phyloP scores from a whole-genome alignment of 1,139 yeast genomes.

The Taphrina wiesneri region DNA sequence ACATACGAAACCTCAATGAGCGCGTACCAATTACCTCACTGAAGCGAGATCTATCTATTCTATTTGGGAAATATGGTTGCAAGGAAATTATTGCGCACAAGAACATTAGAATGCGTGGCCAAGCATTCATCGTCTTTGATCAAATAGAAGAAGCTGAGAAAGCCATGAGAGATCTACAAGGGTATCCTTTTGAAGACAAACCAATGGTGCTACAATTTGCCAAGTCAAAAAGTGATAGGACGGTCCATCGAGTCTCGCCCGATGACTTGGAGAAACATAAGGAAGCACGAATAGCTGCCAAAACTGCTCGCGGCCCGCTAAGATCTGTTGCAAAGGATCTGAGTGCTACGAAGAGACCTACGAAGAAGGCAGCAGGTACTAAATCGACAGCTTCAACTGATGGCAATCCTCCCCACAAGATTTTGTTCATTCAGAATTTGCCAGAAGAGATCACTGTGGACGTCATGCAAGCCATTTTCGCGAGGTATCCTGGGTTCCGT shows the following conservation, averaged over 20 bases:
- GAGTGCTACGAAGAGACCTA: slow-evolving; percentile 40
- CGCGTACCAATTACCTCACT: slow-evolving; percentile 59
- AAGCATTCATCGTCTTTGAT: slow-evolving; percentile 75
- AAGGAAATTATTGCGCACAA: slow-evolving; percentile 61
- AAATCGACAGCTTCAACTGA: slow-evolving; percentile 44
- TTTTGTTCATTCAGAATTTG: slow-evolving; percentile 67
- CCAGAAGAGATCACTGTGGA: slow-evolving; percentile 52
- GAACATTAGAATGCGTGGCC: slow-evolving; percentile 71
- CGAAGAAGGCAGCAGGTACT: slow-evolving; percentile 41
- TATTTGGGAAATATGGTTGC: slow-evolving; percentile 55
- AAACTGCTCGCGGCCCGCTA: slow-evolving; percentile 42
- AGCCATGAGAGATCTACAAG: slow-evolving; percentile 55
- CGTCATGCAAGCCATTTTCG: slow-evolving; percentile 53
- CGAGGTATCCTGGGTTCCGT: slow-evolving; percentile 58
- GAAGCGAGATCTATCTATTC: slow-evolving; percentile 50
- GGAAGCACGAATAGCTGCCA: slow-evolving; percentile 33
- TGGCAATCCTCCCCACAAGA: slow-evolving; percentile 65
- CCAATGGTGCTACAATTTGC: slow-evolving; percentile 54
- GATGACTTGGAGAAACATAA: slow-evolving; percentile 40
- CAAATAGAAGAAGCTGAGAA: slow-evolving; percentile 50
- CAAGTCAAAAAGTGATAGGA: slow-evolving; percentile 54
- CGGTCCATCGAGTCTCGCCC: slow-evolving; percentile 43
- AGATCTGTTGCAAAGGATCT: slow-evolving; percentile 39
- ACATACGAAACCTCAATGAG: slow-evolving; percentile 72
- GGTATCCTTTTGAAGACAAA: slow-evolving; percentile 56